These are phyloP conservation scores for Aspergillus sclerotialis DNA, from an alignment of 2,329 filamentous ascomycete genomes.

Conservation along the genomic window DNA sequence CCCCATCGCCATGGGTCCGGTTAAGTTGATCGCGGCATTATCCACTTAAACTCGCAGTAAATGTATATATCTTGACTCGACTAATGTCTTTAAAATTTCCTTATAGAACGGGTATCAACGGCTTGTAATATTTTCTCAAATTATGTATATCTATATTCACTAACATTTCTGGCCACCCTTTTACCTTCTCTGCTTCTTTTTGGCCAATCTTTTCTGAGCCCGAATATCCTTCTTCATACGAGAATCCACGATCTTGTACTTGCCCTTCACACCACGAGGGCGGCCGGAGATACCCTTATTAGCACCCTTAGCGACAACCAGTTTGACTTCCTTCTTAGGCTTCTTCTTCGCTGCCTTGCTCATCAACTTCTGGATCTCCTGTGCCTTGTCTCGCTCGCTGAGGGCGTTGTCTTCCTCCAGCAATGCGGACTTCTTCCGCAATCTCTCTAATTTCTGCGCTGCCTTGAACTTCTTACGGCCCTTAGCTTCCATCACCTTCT, in stretches of 20 bases:
- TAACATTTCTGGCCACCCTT: constrained; percentile 11
- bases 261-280: constrained; percentile 86
- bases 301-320: constrained; percentile 78
- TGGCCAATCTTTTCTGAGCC: constrained; percentile 72
- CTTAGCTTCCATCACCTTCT: constrained; percentile 96
- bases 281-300: constrained; percentile 82
- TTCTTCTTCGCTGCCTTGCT: constrained; percentile 78
- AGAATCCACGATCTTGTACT: constrained; percentile 94
- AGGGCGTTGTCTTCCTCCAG: constrained; percentile 83
- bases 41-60: neutral
- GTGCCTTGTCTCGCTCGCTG: constrained; percentile 93
- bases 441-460: constrained; percentile 81
- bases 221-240: constrained; percentile 95
- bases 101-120: constrained; percentile 2
- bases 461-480: constrained; percentile 96
- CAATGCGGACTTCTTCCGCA: constrained; percentile 94
- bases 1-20: constrained; percentile 1
- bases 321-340: constrained; percentile 71
- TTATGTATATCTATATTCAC: constrained; percentile 11
- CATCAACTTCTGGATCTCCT: constrained; percentile 74
- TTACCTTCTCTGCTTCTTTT: constrained; percentile 55
- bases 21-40: neutral
- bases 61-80: too few relatives aligned
- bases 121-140: constrained; percentile 2
- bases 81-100: too few relatives aligned